Percentiles rank a stretch among this genome's conserved stretches.
These are phyloP conservation scores for Penicillium roqueforti DNA, from an alignment of 495 filamentous ascomycete species.

Conservation along the genomic window DNA sequence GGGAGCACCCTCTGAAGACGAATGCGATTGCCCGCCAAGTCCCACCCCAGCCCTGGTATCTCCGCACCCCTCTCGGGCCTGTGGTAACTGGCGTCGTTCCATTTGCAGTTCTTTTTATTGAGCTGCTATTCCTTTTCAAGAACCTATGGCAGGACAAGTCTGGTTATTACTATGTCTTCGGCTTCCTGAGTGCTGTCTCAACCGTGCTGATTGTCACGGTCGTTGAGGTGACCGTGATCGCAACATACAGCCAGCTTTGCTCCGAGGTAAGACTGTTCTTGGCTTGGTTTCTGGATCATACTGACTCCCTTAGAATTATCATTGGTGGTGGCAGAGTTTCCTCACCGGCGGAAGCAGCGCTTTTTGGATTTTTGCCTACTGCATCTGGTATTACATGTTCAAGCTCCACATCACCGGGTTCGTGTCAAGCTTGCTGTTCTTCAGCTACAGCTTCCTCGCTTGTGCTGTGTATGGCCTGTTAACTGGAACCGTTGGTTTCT, in stretches of 20 bases:
- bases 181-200: slow-evolving; percentile 75
- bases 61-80: slow-evolving; percentile 55
- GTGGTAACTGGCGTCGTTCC: slow-evolving; percentile 79
- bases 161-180: slow-evolving; percentile 93
- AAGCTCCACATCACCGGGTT: slow-evolving; percentile 82
- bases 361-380: slow-evolving; percentile 84
- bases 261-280: slow-evolving; percentile 50
- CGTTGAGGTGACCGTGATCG: slow-evolving; percentile 85
- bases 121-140: slow-evolving; percentile 88
- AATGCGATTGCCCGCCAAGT: slow-evolving; percentile 69
- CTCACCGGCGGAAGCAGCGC: slow-evolving; percentile 73
- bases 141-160: slow-evolving; percentile 91
- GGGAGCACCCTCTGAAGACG: slow-evolving; percentile 88
- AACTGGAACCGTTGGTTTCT: slow-evolving; percentile 82
- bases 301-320: slow-evolving; percentile 62
- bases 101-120: slow-evolving; percentile 91
- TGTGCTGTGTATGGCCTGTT: slow-evolving; percentile 81
- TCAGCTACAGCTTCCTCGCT: slow-evolving; percentile 76
- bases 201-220: slow-evolving; percentile 74
- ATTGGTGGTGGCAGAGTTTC: slow-evolving; percentile 97
- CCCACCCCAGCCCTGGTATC: slow-evolving; percentile 78
- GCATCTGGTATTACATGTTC: slow-evolving; percentile 80
- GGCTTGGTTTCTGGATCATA: background rate
- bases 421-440: slow-evolving; percentile 77
- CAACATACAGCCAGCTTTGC: slow-evolving; percentile 83